Percentiles rank a stretch among this genome's conserved stretches.
These are phyloP conservation scores for Candida silvicultrix DNA, from an alignment of 805 yeast genomes.

Conservation along the genomic window DNA sequence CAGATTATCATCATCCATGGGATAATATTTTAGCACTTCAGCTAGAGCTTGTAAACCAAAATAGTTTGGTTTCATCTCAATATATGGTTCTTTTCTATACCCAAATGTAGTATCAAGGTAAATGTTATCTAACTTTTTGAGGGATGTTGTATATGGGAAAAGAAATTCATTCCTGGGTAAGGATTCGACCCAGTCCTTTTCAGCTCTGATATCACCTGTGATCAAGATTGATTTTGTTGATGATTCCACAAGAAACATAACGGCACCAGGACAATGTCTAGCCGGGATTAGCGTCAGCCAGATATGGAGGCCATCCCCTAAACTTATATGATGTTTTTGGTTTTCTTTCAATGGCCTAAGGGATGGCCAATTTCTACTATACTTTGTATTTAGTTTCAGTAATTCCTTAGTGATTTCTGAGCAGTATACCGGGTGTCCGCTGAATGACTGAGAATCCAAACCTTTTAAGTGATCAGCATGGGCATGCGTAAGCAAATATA, in stretches of 20 bases:
- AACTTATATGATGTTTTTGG: conserved; percentile 16
- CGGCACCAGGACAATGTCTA: conserved; percentile 57
- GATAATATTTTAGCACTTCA: conserved; percentile 34
- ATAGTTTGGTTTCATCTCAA: conserved; percentile 35
- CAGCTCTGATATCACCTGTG: conserved; percentile 57
- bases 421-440: conserved; percentile 40
- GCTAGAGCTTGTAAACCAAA: conserved; percentile 33
- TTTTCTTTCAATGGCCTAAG: conserved; percentile 9
- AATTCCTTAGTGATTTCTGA: conserved; percentile 32
- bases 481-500: conserved; percentile 41
- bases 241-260: conserved; percentile 43
- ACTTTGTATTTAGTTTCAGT: conserved; percentile 4
- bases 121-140: conserved; percentile 32
- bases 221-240: conserved; percentile 30
- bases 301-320: conserved; percentile 14
- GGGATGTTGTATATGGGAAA: conserved; percentile 33
- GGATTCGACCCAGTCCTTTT: conserved; percentile 40
- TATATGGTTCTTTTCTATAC: conserved; percentile 41
- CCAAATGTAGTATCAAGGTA: conserved; percentile 53
- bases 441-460: conserved; percentile 27
- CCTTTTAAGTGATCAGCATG: conserved; percentile 53
- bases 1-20: conserved; percentile 25
- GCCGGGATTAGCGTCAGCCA: conserved; percentile 39
- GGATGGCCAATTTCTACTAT: conserved; percentile 8
- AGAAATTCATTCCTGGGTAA: conserved; percentile 33